Conservation (phyloP, 2,329 filamentous ascomycete genomes). For the Madurella fahalii region DNA sequence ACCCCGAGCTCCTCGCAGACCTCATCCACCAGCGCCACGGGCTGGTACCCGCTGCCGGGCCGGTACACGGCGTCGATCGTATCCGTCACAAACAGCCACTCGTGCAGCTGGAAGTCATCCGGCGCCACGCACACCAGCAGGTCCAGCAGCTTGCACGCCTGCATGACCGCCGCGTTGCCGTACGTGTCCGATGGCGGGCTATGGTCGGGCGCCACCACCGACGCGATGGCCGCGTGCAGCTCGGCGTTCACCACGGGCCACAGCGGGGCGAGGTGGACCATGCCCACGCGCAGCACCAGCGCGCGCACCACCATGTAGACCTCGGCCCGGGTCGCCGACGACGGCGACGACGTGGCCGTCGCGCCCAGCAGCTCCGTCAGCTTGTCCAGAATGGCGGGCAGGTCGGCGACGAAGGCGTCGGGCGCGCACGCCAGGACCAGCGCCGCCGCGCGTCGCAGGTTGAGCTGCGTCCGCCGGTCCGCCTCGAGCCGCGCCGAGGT, state of each 20-base stretch:
- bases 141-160: constrained; percentile 92
- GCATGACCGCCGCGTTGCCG: constrained; percentile 71
- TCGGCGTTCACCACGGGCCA: constrained; percentile 91
- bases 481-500: constrained; percentile 91
- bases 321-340: constrained; percentile 81
- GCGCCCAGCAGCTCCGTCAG: constrained; percentile 81
- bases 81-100: constrained; percentile 97
- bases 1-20: constrained; percentile 67
- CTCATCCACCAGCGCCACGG: constrained; percentile 77
- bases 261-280: constrained; percentile 74
- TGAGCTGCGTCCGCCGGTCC: constrained; percentile 87
- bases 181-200: constrained; percentile 65
- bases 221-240: constrained; percentile 73
- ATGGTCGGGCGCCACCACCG: constrained; percentile 64
- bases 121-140: constrained; percentile 79
- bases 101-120: constrained; percentile 96
- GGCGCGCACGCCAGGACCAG: constrained; percentile 71
- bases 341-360: constrained; percentile 84
- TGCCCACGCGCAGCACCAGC: constrained; percentile 71
- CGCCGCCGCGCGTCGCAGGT: constrained; percentile 75
- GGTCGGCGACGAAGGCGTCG: constrained; percentile 75
- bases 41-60: constrained; percentile 54
- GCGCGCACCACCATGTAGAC: constrained; percentile 85
- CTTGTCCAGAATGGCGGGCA: constrained; percentile 73
- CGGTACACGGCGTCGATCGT: constrained; percentile 95